These are phyloP conservation scores for Alopecurus myosuroides DNA, from an alignment of 176 grass and related monocot species.

Conservation along the genomic window DNA sequence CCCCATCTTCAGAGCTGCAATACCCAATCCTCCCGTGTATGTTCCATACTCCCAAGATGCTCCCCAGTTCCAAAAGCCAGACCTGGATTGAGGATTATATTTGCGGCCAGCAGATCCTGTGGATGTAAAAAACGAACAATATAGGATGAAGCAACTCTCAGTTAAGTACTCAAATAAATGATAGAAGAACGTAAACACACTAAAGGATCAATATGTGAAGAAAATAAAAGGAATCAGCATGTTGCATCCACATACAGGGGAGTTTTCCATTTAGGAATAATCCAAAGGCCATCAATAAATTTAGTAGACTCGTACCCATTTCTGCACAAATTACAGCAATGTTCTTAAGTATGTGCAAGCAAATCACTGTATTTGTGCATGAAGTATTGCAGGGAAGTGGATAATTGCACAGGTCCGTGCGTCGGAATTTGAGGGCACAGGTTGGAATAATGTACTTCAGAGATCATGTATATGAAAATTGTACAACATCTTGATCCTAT, in stretches of 20 bases:
- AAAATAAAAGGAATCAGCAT: not conserved
- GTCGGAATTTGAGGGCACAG: not conserved
- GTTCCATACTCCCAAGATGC: no score
- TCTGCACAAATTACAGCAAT: constrained; percentile 34
- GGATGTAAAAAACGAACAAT: no score
- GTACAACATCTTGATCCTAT: not conserved
- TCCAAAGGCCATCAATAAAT: constrained; percentile 70
- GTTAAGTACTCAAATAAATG: no score
- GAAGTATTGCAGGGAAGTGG: not conserved
- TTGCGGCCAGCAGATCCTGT: no score
- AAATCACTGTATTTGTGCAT: not conserved
- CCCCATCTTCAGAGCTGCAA: no score
- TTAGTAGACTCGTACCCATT: constrained; percentile 55
- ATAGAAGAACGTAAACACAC: no score
- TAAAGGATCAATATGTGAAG: no score
- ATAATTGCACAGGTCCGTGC: not conserved
- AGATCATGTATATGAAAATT: not conserved
- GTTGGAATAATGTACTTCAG: not conserved
- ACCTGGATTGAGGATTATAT: no score
- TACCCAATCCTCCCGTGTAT: no score
- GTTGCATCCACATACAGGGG: constrained; percentile 43
- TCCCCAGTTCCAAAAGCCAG: no score
- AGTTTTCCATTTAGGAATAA: constrained; percentile 77
- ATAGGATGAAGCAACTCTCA: no score
- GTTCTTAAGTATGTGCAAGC: not conserved